Base-by-base conservation (phyloP, 2,329 filamentous ascomycete genomes). In the Scedosporium minutisporum region DNA sequence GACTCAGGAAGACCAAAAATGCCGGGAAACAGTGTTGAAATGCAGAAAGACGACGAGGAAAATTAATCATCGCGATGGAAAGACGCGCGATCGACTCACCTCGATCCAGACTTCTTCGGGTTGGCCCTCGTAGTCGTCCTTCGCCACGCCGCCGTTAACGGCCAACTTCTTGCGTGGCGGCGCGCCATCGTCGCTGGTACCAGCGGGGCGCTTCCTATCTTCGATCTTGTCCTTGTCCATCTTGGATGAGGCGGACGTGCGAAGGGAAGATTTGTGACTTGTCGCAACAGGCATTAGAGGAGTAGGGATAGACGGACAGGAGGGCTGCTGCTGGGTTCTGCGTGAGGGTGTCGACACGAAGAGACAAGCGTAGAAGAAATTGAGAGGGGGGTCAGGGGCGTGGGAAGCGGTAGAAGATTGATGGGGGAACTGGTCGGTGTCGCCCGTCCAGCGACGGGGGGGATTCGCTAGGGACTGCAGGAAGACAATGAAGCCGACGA, bases 151-250 rank as follows among this genome's bases (percentile, higher is more conserved):
- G 66, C 92, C 92, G 81, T 96, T 97, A 67, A 93, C 84, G 63
- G 91, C 90, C 75, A 96, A 90, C 77, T 92, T 89, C 82, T 97
- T 99, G 72, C 87, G 89, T 23, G 93, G 93, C 68, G 93, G 93
- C 67, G 89, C 90, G 72, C 90, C 81, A 69, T 97, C 91, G 75
- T 95, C 90, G 71, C 85, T 80, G 73, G 88, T 89, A 77, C 85
- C 83, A 73, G 92, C 90, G 73, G 92, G 89, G 85, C 95, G 87
- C 85, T 99, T 99, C 85, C 95, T 91, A 82, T 97, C 95, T 84
- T 99, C 95, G 93, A 97, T 99, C 62, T 65, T 66, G 42, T 66
- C 65, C 61, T 65, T 66, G 55, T 66, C 65, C 64, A 65, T 64
- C 85, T 95, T 96, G 81, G 87, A 82, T 79, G 90, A 83, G 83